Conservation (phyloP, 495 filamentous ascomycete genomes). For the Trichoderma erinaceum region DNA sequence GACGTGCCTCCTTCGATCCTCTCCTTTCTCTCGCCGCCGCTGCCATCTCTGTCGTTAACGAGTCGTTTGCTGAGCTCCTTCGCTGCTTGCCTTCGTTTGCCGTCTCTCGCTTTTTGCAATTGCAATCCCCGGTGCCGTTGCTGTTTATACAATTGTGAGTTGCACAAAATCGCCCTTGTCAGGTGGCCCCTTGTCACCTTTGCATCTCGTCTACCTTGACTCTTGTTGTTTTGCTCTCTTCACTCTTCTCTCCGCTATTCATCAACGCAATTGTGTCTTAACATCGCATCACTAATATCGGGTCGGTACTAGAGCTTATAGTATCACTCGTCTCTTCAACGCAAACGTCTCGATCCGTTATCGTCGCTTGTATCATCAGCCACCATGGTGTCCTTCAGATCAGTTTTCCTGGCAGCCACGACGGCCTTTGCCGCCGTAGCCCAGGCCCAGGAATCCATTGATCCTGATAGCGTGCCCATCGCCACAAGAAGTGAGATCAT, state of each 20-base stretch:
- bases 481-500: constrained; percentile 34
- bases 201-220: not conserved
- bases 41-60: constrained; percentile 12
- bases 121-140: not conserved
- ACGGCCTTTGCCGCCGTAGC: constrained; percentile 35
- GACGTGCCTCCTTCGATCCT: constrained; percentile 1
- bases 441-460: constrained; percentile 41
- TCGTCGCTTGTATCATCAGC: constrained; percentile 12
- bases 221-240: not conserved
- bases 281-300: not conserved
- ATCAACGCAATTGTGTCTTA: not conserved
- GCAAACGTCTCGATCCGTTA: constrained; percentile 10
- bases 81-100: not conserved
- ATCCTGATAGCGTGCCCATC: constrained; percentile 52
- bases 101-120: not conserved
- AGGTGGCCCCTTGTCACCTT: not conserved
- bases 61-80: not conserved
- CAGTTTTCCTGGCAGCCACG: constrained; percentile 40
- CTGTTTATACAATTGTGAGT: constrained; percentile 7
- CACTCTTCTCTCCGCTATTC: not conserved
- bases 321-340: not conserved
- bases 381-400: constrained; percentile 44
- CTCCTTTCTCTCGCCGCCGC: constrained; percentile 4
- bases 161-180: no score
- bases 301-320: not conserved